Evolutionary conservation across 2,329 filamentous ascomycete species (phyloP).

Genomic region (Aspergillus neotritici): DNA sequence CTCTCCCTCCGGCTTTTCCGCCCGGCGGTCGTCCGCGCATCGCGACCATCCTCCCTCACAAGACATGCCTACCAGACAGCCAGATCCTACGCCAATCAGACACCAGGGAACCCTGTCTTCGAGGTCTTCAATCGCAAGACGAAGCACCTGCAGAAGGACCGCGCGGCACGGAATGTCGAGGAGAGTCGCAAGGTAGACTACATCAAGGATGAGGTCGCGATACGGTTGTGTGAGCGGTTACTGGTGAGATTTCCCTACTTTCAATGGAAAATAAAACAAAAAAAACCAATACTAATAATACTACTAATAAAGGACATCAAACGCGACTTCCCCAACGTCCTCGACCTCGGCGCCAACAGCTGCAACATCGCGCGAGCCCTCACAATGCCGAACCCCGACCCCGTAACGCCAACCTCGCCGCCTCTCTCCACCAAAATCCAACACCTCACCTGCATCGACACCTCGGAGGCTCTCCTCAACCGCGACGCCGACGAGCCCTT

Average conservation of each 20-base stretch:
- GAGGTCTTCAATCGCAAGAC: conserved; percentile 85
- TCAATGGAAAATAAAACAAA: background rate
- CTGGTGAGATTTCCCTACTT: conserved; percentile 49
- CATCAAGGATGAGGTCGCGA: conserved; percentile 84
- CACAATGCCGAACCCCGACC: conserved; percentile 62
- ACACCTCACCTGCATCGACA: conserved; percentile 74
- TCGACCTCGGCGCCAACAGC: conserved; percentile 91
- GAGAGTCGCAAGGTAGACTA: conserved; percentile 80
- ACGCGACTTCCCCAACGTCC: conserved; percentile 71
- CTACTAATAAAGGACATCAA: conserved; percentile 73
- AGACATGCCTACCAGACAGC: background rate
- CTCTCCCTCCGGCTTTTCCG: too few relatives aligned
- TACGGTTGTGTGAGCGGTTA: conserved; percentile 75
- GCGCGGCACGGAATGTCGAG: conserved; percentile 65
- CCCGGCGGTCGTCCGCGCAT: too few relatives aligned
- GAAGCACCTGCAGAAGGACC: conserved; percentile 89
- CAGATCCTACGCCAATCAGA: conserved; percentile 68
- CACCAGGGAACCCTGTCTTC: conserved; percentile 68
- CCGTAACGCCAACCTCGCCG: conserved; percentile 34
- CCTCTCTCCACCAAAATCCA: conserved; percentile 67
- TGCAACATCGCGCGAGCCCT: conserved; percentile 88
- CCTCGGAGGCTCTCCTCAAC: conserved; percentile 69
- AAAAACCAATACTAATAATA: conserved; percentile 14
- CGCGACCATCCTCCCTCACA: background rate
- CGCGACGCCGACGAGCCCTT: conserved; percentile 64